Percentiles rank a stretch among this genome's conserved stretches.
phyloP scores from a whole-genome alignment of 176 grass and related monocot species.

The Oryza brachyantha region DNA sequence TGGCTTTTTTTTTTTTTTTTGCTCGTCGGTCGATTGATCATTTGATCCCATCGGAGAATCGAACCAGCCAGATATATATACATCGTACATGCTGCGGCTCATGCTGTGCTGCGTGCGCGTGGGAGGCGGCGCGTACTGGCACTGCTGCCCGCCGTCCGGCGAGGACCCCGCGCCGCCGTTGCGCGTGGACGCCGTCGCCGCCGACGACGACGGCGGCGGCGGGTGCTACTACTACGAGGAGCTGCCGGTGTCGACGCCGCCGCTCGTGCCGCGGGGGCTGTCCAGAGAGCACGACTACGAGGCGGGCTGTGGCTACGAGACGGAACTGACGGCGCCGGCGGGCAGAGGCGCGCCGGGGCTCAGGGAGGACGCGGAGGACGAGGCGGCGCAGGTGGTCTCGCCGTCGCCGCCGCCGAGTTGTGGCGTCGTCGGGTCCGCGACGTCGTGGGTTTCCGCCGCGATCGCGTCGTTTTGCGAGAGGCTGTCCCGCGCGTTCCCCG shows the following conservation, averaged over 20 bases:
- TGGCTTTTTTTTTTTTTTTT: too few species aligned
- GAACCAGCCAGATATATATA: too few species aligned
- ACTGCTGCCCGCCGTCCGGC: not conserved
- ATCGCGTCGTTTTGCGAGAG: not conserved
- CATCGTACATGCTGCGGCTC: too few species aligned
- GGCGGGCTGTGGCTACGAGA: not conserved
- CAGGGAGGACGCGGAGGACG: not conserved
- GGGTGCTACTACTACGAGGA: conserved; percentile 11
- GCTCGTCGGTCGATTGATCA: too few species aligned
- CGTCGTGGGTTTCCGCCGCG: not conserved
- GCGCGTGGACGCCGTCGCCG: not conserved
- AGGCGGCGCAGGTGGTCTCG: not conserved
- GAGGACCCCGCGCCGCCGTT: not conserved
- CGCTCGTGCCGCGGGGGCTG: not conserved
- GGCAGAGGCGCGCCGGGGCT: not conserved
- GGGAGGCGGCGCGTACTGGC: not conserved
- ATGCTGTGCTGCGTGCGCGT: not conserved
- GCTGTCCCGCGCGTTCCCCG: not conserved
- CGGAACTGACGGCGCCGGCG: not conserved
- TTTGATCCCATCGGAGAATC: too few species aligned
- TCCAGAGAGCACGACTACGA: not conserved
- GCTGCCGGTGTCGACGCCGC: conserved; percentile 19
- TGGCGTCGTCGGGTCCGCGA: not conserved
- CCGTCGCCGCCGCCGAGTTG: not conserved
- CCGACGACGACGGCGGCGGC: not conserved